phyloP scores from a whole-genome alignment of 176 grass and related monocot genomes.

The Pharus latifolius region DNA sequence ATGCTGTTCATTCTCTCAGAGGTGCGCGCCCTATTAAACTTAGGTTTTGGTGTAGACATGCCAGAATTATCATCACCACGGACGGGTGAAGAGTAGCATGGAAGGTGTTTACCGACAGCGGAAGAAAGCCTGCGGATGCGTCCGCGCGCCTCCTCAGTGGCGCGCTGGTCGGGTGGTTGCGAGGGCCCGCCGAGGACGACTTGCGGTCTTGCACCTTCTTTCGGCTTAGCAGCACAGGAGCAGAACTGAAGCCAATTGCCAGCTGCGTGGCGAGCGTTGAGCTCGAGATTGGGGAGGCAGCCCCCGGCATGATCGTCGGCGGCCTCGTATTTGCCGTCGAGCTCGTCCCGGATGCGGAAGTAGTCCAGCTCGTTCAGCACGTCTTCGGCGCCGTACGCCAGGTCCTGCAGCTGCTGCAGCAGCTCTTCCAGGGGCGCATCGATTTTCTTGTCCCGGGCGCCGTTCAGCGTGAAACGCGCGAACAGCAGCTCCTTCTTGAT shows the following conservation, averaged over 20 bases:
- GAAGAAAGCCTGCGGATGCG: not conserved
- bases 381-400: not conserved
- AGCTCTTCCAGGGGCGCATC: not conserved
- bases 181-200: not conserved
- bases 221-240: not conserved
- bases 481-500: constrained; percentile 9
- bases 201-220: not conserved
- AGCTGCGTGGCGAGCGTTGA: not conserved
- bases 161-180: not conserved
- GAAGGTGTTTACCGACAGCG: not conserved
- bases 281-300: not conserved
- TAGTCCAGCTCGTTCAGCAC: constrained; percentile 5
- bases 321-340: not conserved
- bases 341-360: constrained; percentile 9
- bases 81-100: not conserved
- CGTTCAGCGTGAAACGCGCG: not conserved
- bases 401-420: not conserved
- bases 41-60: not conserved
- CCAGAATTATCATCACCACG: not conserved
- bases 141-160: too few species aligned
- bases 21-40: not conserved
- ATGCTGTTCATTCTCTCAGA: not conserved
- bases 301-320: not conserved
- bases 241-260: not conserved
- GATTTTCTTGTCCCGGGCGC: not conserved